phyloP scores from a whole-genome alignment of 176 grass and related monocot genomes.

The Dactylis glomerata region DNA sequence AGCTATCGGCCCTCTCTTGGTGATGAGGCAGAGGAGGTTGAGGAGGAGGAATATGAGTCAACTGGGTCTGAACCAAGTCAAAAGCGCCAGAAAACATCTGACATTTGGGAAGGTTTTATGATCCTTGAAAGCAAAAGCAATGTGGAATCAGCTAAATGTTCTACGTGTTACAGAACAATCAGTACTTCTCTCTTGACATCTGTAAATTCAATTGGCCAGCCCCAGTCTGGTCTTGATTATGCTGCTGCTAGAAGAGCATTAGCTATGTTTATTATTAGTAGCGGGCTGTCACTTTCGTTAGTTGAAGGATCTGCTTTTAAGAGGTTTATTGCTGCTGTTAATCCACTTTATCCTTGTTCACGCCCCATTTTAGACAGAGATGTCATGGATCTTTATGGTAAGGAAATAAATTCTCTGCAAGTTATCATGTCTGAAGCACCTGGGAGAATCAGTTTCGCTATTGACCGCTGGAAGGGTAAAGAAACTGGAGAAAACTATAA shows the following conservation, averaged over 20 bases:
- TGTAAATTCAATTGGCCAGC: not conserved
- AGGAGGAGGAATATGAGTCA: not conserved
- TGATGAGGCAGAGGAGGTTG: not conserved
- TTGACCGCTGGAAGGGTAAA: constrained; percentile 17
- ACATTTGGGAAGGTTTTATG: constrained; percentile 33
- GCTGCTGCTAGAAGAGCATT: constrained; percentile 16
- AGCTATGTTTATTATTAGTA: constrained; percentile 4
- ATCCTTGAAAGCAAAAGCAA: not conserved
- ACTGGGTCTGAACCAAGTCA: not conserved
- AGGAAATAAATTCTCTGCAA: not conserved
- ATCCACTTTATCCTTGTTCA: not conserved
- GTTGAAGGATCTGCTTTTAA: not conserved
- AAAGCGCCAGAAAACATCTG: constrained; percentile 4
- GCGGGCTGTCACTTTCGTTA: constrained; percentile 16
- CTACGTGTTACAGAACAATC: not conserved
- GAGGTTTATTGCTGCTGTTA: not conserved
- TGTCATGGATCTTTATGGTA: constrained; percentile 12
- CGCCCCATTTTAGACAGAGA: not conserved
- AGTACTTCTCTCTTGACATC: not conserved
- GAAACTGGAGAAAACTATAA: not conserved
- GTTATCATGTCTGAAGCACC: not conserved
- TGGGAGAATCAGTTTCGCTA: constrained; percentile 7
- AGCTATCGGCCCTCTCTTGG: not conserved
- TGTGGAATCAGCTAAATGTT: not conserved
- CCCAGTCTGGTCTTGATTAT: not conserved